phyloP scores from a whole-genome alignment of 2,329 filamentous ascomycete species.

The Xylaria arbuscula region DNA sequence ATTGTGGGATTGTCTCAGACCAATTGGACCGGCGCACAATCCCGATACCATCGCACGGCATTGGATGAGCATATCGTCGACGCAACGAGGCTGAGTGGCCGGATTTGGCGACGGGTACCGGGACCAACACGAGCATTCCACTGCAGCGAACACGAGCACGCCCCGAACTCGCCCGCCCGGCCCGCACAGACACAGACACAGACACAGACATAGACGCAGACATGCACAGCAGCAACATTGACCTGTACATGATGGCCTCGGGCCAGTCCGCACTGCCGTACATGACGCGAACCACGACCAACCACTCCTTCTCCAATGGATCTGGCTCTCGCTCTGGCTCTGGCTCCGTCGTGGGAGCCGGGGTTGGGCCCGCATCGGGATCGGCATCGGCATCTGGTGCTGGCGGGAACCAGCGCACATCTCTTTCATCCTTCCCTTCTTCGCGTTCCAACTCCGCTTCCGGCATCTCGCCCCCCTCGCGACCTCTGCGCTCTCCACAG shows the following conservation, averaged over 20 bases:
- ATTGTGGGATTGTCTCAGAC: conserved; percentile 9
- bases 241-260: conserved; percentile 36
- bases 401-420: conserved; percentile 59
- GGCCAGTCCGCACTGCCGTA: conserved; percentile 56
- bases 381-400: conserved; percentile 14
- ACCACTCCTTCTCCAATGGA: conserved; percentile 50
- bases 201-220: background rate
- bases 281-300: conserved; percentile 56
- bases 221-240: background rate
- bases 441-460: conserved; percentile 63
- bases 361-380: background rate
- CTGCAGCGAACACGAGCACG: background rate
- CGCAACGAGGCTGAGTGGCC: background rate
- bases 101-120: conserved; percentile 8
- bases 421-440: conserved; percentile 72
- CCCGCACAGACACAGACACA: no score
- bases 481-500: conserved; percentile 67
- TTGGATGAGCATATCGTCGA: conserved; percentile 6
- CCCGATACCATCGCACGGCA: background rate
- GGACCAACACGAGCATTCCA: conserved; percentile 5
- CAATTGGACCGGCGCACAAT: conserved; percentile 3
- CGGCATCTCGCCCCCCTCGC: conserved; percentile 65
- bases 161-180: background rate
- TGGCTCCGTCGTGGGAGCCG: background rate
- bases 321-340: conserved; percentile 9